phyloP scores from a whole-genome alignment of 2,329 filamentous ascomycete species.

The Colletotrichum incanum region DNA sequence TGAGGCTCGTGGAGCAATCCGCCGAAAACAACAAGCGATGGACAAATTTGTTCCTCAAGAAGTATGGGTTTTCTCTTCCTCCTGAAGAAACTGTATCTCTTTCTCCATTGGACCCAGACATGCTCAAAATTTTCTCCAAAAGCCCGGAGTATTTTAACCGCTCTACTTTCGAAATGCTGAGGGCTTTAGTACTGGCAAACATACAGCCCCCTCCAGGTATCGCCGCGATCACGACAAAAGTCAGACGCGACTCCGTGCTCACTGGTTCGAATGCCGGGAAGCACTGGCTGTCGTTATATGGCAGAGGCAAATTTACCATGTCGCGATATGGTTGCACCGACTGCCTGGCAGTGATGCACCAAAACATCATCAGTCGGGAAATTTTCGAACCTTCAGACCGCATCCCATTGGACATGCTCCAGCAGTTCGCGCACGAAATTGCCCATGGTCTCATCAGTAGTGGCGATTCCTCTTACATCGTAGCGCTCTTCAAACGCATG shows the following conservation, averaged over 20 bases:
- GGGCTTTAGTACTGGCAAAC: constrained; percentile 7
- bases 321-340: not conserved
- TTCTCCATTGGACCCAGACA: not conserved
- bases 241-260: not conserved
- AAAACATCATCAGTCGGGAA: not conserved
- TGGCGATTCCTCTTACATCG: not conserved
- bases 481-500: not conserved
- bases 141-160: constrained; percentile 3
- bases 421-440: constrained; percentile 7
- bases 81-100: not conserved
- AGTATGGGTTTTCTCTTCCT: not conserved
- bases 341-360: constrained; percentile 9
- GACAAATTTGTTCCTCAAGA: constrained; percentile 16
- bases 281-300: constrained; percentile 19
- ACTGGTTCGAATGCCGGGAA: constrained; percentile 17
- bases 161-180: constrained; percentile 17
- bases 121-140: constrained; percentile 4
- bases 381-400: not conserved
- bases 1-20: not conserved
- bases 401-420: constrained; percentile 5
- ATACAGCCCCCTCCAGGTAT: constrained; percentile 9
- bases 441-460: not conserved
- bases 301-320: not conserved
- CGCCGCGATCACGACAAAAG: constrained; percentile 10
- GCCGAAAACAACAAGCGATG: constrained; percentile 22